Evolutionary conservation across 768 basidiomycete species (phyloP).

Genomic region (Chlorophyllum brunneum): DNA sequence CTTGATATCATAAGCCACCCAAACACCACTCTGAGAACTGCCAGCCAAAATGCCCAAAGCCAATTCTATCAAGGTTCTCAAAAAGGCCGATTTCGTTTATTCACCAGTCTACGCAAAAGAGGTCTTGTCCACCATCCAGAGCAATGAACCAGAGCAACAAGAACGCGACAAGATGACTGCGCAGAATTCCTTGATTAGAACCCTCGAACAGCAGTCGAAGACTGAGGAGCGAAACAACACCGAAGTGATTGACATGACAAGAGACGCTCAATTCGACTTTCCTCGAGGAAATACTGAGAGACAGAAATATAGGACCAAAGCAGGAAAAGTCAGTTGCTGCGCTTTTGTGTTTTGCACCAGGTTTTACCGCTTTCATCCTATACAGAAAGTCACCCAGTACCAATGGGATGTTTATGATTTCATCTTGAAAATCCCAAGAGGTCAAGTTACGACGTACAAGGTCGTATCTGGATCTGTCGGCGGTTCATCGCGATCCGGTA

Average conservation of each 20-base stretch:
- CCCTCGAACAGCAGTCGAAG: not conserved
- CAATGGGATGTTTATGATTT: conserved; percentile 64
- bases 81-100: conserved; percentile 1
- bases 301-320: conserved; percentile 25
- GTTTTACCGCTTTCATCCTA: not conserved
- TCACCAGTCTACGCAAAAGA: not conserved
- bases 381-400: conserved; percentile 45
- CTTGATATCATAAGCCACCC: no score
- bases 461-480: conserved; percentile 46
- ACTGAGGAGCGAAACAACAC: not conserved
- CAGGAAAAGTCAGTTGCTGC: conserved; percentile 29
- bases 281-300: conserved; percentile 25
- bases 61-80: not conserved
- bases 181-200: no score
- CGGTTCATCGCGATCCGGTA: conserved; percentile 63
- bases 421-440: conserved; percentile 41
- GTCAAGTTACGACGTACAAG: conserved; percentile 56
- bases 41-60: conserved; percentile 2
- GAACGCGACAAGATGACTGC: no score
- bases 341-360: not conserved
- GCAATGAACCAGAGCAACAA: not conserved
- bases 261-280: conserved; percentile 14
- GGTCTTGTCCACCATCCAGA: not conserved
- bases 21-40: no score
- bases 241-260: not conserved